Evolutionary conservation across 192 early-diverging fungal genomes (phyloP).

Genomic region (Paraglomus occultum): DNA sequence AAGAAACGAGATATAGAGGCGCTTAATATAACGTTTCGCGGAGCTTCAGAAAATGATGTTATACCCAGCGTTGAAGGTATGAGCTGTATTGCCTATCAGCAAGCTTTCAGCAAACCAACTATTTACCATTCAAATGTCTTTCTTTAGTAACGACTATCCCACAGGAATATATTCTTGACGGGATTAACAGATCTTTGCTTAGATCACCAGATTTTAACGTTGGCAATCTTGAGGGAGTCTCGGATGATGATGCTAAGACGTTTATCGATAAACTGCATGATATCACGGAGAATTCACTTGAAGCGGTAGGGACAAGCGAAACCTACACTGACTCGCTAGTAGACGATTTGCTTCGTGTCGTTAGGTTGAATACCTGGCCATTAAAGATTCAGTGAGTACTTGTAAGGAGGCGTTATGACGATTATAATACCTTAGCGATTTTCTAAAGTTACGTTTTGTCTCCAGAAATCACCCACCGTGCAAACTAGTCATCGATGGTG

Average conservation of each 20-base stretch:
- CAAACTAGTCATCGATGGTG: not conserved
- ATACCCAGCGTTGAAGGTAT: slow-evolving; percentile 17
- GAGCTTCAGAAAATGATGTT: slow-evolving; percentile 17
- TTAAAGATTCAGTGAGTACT: slow-evolving; percentile 11
- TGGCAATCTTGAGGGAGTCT: not conserved
- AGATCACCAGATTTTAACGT: not conserved
- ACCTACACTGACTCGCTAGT: slow-evolving; percentile 8
- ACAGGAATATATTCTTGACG: not conserved
- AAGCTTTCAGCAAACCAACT: not conserved
- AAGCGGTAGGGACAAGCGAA: slow-evolving; percentile 11
- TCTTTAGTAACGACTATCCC: not conserved
- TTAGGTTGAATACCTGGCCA: slow-evolving; percentile 14
- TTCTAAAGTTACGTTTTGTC: not conserved
- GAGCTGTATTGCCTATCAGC: not conserved
- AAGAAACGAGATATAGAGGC: slow-evolving; percentile 3
- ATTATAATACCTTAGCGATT: not conserved
- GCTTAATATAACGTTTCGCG: not conserved
- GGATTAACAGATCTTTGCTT: not conserved
- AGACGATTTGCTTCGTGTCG: slow-evolving; percentile 23
- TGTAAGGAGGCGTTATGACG: not conserved
- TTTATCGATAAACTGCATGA: slow-evolving; percentile 15
- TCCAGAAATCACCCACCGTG: slow-evolving; percentile 5
- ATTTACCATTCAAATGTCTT: slow-evolving; percentile 1
- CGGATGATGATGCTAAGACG: slow-evolving; percentile 12
- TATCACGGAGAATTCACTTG: not conserved